A percentile compares a stretch with the other conserved stretches of the same genome.
Evolutionary conservation across 2,329 filamentous ascomycete genomes (phyloP).

Genomic region (Phialophora expanda): DNA sequence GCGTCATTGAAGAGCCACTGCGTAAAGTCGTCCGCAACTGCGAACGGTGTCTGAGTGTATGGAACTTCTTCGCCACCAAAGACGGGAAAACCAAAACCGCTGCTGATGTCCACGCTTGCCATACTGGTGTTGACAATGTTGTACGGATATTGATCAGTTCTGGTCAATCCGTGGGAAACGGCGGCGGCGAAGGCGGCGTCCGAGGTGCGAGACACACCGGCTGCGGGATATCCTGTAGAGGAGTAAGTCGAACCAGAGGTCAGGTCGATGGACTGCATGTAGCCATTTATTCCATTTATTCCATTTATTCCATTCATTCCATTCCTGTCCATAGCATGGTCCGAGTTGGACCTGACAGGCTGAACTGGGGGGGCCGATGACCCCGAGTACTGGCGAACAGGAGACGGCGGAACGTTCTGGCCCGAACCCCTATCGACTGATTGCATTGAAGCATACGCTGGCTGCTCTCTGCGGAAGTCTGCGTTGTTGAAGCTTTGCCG

Average conservation of each 20-base stretch:
- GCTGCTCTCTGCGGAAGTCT: slow-evolving; percentile 22
- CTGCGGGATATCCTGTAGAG: slow-evolving; percentile 27
- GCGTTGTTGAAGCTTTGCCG: slow-evolving; percentile 38
- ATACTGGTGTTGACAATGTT: slow-evolving; percentile 31
- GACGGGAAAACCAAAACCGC: slow-evolving; percentile 70
- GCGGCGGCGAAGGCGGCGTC: slow-evolving; percentile 41
- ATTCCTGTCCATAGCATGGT: slow-evolving; percentile 24
- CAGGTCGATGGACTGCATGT: slow-evolving; percentile 30
- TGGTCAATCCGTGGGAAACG: slow-evolving; percentile 40
- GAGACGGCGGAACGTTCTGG: slow-evolving; percentile 30
- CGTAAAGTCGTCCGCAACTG: slow-evolving; percentile 85
- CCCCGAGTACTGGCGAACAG: slow-evolving; percentile 34
- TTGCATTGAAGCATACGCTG: slow-evolving; percentile 22
- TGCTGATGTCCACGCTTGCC: slow-evolving; percentile 46
- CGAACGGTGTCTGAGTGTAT: slow-evolving; percentile 84
- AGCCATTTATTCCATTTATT: slow-evolving; percentile 26
- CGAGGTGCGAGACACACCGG: slow-evolving; percentile 34
- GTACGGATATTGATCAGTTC: slow-evolving; percentile 36
- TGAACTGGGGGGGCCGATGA: slow-evolving; percentile 32
- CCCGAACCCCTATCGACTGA: slow-evolving; percentile 19
- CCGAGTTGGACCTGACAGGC: slow-evolving; percentile 32
- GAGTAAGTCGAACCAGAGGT: slow-evolving; percentile 22
- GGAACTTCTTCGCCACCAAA: slow-evolving; percentile 74
- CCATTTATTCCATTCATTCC: slow-evolving; percentile 16
- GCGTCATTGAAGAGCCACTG: slow-evolving; percentile 80